phyloP scores from a whole-genome alignment of 768 basidiomycete species.

The Porphyrellus cyaneotinctus region DNA sequence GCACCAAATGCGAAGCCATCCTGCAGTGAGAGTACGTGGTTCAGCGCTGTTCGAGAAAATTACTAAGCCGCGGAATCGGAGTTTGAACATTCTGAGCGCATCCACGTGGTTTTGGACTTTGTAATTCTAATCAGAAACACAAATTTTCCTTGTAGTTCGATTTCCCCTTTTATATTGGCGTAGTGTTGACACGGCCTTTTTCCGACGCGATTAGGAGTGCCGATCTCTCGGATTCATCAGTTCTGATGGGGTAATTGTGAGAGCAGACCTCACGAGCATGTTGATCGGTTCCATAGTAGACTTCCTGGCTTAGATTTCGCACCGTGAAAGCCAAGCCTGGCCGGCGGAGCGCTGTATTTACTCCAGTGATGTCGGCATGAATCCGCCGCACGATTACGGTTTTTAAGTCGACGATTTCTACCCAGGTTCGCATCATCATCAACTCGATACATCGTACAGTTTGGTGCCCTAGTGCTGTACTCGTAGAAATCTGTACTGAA shows the following conservation, averaged over 20 bases:
- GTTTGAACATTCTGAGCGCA: constrained; percentile 9
- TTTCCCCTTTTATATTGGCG: too few relatives aligned
- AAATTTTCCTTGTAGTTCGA: too few relatives aligned
- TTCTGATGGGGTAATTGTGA: background rate
- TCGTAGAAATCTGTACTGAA: too few relatives aligned
- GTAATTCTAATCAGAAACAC: background rate
- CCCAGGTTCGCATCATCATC: too few relatives aligned
- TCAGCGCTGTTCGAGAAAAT: constrained; percentile 7
- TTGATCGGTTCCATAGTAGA: background rate
- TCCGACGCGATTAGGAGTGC: too few relatives aligned
- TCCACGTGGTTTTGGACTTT: background rate
- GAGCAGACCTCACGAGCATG: background rate
- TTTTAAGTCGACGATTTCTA: too few relatives aligned
- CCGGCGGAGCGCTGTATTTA: background rate
- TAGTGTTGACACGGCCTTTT: background rate
- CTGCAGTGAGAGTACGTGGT: background rate
- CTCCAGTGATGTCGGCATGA: too few relatives aligned
- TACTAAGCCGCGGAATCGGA: constrained; percentile 21
- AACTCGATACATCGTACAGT: too few relatives aligned
- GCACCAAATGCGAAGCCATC: constrained; percentile 78
- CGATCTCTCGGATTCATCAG: too few relatives aligned
- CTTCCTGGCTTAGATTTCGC: background rate
- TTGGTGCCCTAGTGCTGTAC: too few relatives aligned
- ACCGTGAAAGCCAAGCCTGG: background rate
- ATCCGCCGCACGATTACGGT: too few relatives aligned